Conservation (phyloP, 495 filamentous ascomycete species). For the Cercophora samala region DNA sequence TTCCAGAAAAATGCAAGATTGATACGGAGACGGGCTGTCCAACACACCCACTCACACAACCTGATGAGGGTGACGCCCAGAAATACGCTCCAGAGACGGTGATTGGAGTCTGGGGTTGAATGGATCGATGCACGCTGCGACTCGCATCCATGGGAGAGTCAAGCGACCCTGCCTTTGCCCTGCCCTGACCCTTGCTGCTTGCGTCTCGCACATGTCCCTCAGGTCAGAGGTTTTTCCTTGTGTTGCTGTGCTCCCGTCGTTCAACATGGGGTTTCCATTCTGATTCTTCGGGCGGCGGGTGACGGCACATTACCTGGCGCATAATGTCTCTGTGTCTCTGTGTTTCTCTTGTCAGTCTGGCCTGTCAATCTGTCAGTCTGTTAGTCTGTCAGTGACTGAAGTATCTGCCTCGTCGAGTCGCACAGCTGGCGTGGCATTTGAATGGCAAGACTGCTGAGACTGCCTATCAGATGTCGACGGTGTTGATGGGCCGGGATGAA, state of each 20-base stretch:
- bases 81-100: neutral
- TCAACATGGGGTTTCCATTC: neutral
- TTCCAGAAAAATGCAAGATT: neutral
- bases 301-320: neutral
- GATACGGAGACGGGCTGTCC: neutral
- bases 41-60: neutral
- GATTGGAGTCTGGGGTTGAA: neutral
- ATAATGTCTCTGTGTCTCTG: neutral
- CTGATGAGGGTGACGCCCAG: neutral
- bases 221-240: neutral
- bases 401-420: slow-evolving; percentile 16
- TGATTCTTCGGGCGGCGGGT: neutral
- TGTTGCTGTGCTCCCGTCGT: neutral
- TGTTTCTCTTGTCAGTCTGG: neutral
- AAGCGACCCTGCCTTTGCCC: neutral
- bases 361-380: neutral
- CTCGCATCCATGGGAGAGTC: neutral
- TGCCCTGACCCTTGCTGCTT: neutral
- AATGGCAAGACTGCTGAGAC: neutral
- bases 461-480: slow-evolving; percentile 10
- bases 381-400: neutral
- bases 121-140: neutral
- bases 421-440: slow-evolving; percentile 16
- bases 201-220: neutral
- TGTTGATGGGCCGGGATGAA: neutral